Evolutionary conservation across 768 basidiomycete species (phyloP).

Genomic region (Collybiopsis confluens): DNA sequence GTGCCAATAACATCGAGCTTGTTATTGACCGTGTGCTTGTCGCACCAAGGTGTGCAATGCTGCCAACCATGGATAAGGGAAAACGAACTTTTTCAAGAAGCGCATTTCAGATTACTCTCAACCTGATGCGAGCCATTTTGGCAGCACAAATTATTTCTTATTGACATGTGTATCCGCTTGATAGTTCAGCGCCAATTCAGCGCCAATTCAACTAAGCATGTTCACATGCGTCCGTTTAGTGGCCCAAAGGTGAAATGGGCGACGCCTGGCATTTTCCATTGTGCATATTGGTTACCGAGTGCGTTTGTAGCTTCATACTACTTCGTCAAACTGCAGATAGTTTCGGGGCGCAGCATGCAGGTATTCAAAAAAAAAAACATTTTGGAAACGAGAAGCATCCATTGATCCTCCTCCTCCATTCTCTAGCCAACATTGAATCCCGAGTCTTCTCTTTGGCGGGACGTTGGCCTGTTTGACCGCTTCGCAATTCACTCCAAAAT

Average conservation of each 20-base stretch:
- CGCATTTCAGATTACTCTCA: slow-evolving; percentile 53
- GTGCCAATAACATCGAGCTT: slow-evolving; percentile 41
- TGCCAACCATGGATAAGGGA: slow-evolving; percentile 64
- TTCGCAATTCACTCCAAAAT: slow-evolving; percentile 32
- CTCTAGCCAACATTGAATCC: slow-evolving; percentile 72
- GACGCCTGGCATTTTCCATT: slow-evolving; percentile 9
- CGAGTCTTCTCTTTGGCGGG: slow-evolving; percentile 55
- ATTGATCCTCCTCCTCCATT: not conserved
- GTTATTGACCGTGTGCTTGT: slow-evolving; percentile 43
- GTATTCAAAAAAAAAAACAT: slow-evolving; percentile 33
- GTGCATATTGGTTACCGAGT: slow-evolving; percentile 58
- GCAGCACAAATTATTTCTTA: too few relatives aligned
- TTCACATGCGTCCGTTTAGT: too few relatives aligned
- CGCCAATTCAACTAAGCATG: too few relatives aligned
- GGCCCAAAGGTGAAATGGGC: too few relatives aligned
- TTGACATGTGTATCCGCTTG: too few relatives aligned
- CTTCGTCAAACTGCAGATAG: slow-evolving; percentile 47
- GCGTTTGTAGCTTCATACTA: slow-evolving; percentile 44
- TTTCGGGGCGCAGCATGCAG: slow-evolving; percentile 73
- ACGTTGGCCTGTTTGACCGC: slow-evolving; percentile 62
- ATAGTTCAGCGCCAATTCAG: too few relatives aligned
- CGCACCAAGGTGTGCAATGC: slow-evolving; percentile 41
- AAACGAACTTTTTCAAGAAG: slow-evolving; percentile 28
- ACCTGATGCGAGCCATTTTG: not conserved
- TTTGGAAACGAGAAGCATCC: not conserved